Evolutionary conservation across 805 yeast species (phyloP), one percentile per base, ranked within the genome.

Genomic region (Candida oleophila): DNA sequence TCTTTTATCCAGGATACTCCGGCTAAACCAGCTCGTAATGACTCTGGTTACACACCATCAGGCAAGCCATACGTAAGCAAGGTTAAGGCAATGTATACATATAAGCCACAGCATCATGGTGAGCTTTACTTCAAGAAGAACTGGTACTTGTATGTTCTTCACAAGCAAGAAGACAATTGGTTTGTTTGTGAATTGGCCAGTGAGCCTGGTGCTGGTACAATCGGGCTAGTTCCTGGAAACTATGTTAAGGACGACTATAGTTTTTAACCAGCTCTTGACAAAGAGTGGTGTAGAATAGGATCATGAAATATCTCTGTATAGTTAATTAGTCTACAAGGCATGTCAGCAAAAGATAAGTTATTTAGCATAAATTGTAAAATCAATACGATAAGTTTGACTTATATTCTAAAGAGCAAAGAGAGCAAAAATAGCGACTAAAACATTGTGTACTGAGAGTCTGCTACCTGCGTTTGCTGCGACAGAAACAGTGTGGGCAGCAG

Each of bases 131-230:
- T 73, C 59, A 64, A 55, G 43, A 72, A 71, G 49, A 68, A 68
- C 38, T 69, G 76, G 74, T 56, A 69, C 39, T 66, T 73, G 64
- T 73, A 61, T 47, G 61, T 73, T 22, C 59, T 73, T 25, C 70
- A 70, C 55, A 68, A 66, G 46, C 77, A 73, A 50, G 74, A 66
- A 44, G 77, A 73, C 48, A 62, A 68, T 45, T 73, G 77, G 77
- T 73, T 53, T 50, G 64, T 71, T 33, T 72, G 77, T 54, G 77
- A 72, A 50, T 60, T 73, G 49, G 52, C 54, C 4, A 37, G 22
- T n/a, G 45, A 42, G 45, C 45, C 45, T 18, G 68, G 67, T 2
- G 52, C 53, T 16, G 77, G 77, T 5, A 43, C 54, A 47, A 62
- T 73, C 3, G 77, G 77, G 0, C 56, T 73, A 40, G 74, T 72